Conservation (phyloP, 1,139 yeast species). For the Taiozyma onychis region DNA sequence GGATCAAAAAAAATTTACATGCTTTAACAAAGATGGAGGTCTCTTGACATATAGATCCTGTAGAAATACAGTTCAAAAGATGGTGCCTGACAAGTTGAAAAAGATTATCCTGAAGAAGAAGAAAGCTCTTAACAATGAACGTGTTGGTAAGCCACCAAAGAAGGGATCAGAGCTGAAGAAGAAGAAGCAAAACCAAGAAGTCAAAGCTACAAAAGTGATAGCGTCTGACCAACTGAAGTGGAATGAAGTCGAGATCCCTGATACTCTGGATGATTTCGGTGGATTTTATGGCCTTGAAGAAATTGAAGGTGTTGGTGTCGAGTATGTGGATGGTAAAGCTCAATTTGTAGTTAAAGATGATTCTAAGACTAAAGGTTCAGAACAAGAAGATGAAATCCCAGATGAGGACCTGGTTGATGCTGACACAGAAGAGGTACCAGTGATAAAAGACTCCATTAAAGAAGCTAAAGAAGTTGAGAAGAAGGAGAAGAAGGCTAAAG, state of each 20-base stretch:
- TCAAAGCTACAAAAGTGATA: constrained; percentile 31
- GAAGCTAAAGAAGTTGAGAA: constrained; percentile 15
- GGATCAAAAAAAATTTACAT: not conserved
- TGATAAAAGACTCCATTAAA: constrained; percentile 17
- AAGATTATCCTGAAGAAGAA: constrained; percentile 9
- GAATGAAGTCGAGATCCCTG: constrained; percentile 81
- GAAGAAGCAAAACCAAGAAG: not conserved
- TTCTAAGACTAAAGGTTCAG: constrained; percentile 13
- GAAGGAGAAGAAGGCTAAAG: constrained; percentile 9
- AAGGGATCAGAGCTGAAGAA: not conserved
- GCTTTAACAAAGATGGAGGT: not conserved
- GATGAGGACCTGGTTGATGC: constrained; percentile 4
- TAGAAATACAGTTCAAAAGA: not conserved
- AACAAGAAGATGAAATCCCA: constrained; percentile 8
- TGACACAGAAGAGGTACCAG: constrained; percentile 11
- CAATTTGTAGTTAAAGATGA: constrained; percentile 53
- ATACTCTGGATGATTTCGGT: constrained; percentile 77
- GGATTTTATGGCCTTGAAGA: constrained; percentile 93
- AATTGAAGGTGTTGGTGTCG: constrained; percentile 85
- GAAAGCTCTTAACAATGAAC: constrained; percentile 1
- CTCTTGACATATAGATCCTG: not conserved
- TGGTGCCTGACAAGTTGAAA: constrained; percentile 14
- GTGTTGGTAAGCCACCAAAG: not conserved
- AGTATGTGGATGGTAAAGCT: constrained; percentile 57
- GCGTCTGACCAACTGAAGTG: constrained; percentile 54